phyloP scores from a whole-genome alignment of 345 rosid genomes.

The Murraya paniculata region DNA sequence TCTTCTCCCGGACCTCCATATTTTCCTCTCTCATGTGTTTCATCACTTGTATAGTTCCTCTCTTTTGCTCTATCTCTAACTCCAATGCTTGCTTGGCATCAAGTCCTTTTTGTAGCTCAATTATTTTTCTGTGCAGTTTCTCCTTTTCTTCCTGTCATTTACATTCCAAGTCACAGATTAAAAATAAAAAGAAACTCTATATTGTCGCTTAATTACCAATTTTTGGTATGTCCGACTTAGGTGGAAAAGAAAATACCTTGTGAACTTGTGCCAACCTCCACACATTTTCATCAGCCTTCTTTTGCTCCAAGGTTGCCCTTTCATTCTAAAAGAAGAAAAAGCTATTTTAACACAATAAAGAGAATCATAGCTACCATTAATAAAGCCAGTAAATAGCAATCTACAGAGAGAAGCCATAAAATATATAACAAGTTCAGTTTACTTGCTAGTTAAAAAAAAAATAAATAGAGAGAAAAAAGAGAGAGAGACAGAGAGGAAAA shows the following conservation, averaged over 20 bases:
- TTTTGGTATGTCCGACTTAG: neutral
- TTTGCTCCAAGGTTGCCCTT: constrained; percentile 71
- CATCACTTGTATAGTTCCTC: constrained; percentile 56
- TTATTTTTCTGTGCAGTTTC: constrained; percentile 45
- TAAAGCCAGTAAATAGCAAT: neutral
- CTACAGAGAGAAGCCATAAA: neutral
- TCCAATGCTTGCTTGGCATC: constrained; percentile 70
- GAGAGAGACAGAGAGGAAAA: neutral
- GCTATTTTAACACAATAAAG: neutral
- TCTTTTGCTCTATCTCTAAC: constrained; percentile 72
- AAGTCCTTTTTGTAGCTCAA: constrained; percentile 47
- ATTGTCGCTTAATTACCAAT: constrained; percentile 4
- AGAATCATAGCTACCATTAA: neutral
- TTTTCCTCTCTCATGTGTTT: constrained; percentile 63
- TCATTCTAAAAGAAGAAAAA: constrained; percentile 44
- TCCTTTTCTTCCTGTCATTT: constrained; percentile 60
- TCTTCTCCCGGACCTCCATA: constrained; percentile 31
- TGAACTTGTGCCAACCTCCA: constrained; percentile 62
- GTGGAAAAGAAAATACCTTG: constrained; percentile 35
- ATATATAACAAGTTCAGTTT: neutral
- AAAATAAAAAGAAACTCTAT: neutral
- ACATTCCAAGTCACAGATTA: constrained; percentile 5
- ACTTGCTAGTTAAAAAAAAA: neutral
- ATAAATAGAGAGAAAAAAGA: too few species aligned
- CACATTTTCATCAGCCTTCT: constrained; percentile 54